Conservation (phyloP, 2,329 filamentous ascomycete genomes). For the Cladophialophora exuberans region DNA sequence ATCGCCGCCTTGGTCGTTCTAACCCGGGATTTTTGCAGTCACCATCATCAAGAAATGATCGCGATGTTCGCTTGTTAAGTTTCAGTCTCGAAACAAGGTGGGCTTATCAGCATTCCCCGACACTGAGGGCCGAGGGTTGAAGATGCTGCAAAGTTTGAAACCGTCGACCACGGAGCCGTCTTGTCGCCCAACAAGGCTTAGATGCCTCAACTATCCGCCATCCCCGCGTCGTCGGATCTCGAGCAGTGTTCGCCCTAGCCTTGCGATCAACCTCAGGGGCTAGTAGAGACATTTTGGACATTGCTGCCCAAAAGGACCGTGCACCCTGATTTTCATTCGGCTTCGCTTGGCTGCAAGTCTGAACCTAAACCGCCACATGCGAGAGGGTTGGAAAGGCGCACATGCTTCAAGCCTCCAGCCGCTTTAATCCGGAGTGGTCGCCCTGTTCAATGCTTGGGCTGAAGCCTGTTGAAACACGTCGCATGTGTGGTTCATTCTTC, state of each 20-base stretch:
- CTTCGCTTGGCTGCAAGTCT: constrained; percentile 6
- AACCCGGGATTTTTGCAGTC: constrained; percentile 31
- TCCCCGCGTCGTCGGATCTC: constrained; percentile 20
- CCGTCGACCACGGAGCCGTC: constrained; percentile 10
- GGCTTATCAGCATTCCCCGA: constrained; percentile 2
- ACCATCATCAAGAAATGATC: constrained; percentile 43
- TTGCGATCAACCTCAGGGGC: constrained; percentile 16
- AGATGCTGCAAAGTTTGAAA: constrained; percentile 16
- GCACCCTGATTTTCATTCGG: constrained; percentile 9
- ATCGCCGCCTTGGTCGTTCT: background rate
- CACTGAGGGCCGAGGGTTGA: constrained; percentile 4
- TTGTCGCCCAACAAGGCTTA: constrained; percentile 24
- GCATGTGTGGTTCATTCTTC: no score
- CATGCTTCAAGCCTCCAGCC: background rate
- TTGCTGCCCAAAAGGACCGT: constrained; percentile 15
- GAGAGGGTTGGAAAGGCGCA: background rate
- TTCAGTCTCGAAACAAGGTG: constrained; percentile 2
- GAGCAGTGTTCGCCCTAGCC: constrained; percentile 3
- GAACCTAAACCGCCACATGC: constrained; percentile 11
- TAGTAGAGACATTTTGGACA: constrained; percentile 3
- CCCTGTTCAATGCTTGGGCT: background rate
- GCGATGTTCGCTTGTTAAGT: background rate
- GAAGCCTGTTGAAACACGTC: no score
- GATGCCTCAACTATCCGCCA: constrained; percentile 20
- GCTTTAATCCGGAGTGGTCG: background rate